Base-by-base conservation (phyloP, 331 rosid genomes). In the Malus hybrid region DNA sequence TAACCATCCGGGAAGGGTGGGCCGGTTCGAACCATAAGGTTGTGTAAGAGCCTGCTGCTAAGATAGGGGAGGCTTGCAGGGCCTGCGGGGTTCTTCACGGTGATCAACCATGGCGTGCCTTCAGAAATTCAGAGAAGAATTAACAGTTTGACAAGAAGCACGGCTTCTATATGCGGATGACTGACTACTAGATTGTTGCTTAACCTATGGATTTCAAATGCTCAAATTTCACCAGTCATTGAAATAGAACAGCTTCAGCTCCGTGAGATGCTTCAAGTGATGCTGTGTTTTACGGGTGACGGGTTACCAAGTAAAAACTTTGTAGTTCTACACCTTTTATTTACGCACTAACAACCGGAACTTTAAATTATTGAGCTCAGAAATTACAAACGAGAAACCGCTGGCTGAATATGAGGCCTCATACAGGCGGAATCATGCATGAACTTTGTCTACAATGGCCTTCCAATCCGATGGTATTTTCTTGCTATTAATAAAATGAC, bases 51-150 rank as follows among this genome's bases (percentile, higher is more conserved):
- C 73, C 16, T 24, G 73, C 61, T 28, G 39, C 32, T 6, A 28
- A 69, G 61, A 31, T 69, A 15, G 73, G 42, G 20, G 39, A 48
- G 4, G 61, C 73, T 31, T 69, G 73, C 73, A 46, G 57, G 61
- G 28, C 61, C 4, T 69, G 73, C 1, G 73, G 73, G 73, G 2
- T 69, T 69, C 57, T 69, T 69, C 73, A 69, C 18, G 2, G 73
- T 69, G 15, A 69, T 69, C 42, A 69, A 69, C 60, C 73, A 69
- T 15, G 73, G 73, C 27, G 73, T 69, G 73, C 73, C 73, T 4
- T 27, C 9, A 1, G 39, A 27, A 3, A 46, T 69, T 34, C 55
- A 15, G 36, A 69, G 33, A 36, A 69, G 34, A n/a, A 69, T 20
- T 42, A 67, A 28, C 29, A 50, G 19, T 18, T 50, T 0, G 44